A percentile compares a stretch with the other conserved stretches of the same genome.
Conservation (phyloP, 2,329 filamentous ascomycete species). For the Immersiporthe knoxdaviesiana region DNA sequence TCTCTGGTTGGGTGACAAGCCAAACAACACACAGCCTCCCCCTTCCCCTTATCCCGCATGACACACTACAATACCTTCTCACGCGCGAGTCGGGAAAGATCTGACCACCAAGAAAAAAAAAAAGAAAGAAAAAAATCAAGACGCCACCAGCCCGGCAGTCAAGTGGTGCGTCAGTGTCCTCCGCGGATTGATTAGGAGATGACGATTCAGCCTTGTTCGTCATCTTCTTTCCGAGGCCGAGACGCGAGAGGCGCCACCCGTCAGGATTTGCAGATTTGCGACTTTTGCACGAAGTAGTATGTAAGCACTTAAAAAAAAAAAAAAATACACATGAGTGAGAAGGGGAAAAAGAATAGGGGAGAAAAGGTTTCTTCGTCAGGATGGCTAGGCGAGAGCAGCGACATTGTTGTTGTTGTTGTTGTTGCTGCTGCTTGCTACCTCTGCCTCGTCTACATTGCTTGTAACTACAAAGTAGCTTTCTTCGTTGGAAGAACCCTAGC, state of each 20-base stretch:
- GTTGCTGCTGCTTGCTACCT: background rate
- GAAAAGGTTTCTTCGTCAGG: too few species aligned
- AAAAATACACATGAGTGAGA: too few species aligned
- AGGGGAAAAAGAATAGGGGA: too few species aligned
- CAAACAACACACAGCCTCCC: background rate
- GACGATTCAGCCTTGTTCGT: background rate
- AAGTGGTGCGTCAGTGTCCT: background rate
- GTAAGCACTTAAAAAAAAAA: background rate
- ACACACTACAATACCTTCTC: background rate
- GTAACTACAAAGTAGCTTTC: background rate
- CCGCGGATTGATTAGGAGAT: conserved; percentile 7
- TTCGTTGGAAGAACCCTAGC: background rate
- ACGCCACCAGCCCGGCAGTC: background rate
- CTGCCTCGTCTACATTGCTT: background rate
- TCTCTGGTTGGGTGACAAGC: too few species aligned
- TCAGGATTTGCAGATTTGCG: background rate
- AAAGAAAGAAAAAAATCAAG: background rate
- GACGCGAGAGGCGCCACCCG: background rate
- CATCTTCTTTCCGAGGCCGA: background rate
- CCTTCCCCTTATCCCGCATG: background rate
- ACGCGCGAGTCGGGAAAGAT: background rate
- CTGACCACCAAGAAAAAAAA: background rate
- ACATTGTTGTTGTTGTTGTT: background rate
- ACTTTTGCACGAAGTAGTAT: background rate
- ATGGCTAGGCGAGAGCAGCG: background rate